A percentile compares a stretch with the other conserved stretches of the same genome.
phyloP scores from a whole-genome alignment of 2,329 filamentous ascomycete genomes.

The Penicillium sumatraense region DNA sequence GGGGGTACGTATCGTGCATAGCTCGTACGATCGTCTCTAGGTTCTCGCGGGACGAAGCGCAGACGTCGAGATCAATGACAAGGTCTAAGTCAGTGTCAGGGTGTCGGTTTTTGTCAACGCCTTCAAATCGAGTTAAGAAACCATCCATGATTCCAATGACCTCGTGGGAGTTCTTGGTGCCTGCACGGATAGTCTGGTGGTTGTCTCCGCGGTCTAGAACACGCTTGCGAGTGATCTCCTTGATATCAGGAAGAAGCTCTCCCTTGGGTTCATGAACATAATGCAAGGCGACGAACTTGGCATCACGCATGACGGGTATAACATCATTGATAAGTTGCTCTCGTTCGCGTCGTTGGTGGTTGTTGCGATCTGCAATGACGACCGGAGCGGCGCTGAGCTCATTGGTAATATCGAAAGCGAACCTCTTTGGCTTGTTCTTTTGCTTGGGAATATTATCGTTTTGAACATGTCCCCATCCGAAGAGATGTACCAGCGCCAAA shows the following conservation, averaged over 20 bases:
- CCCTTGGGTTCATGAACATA: constrained; percentile 75
- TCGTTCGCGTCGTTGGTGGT: constrained; percentile 85
- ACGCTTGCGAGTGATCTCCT: constrained; percentile 74
- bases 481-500: constrained; percentile 78
- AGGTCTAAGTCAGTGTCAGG: constrained; percentile 84
- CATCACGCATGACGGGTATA: constrained; percentile 61
- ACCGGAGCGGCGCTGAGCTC: constrained; percentile 68
- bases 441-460: constrained; percentile 93
- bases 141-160: constrained; percentile 93
- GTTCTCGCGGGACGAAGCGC: constrained; percentile 78
- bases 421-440: constrained; percentile 73
- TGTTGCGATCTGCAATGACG: constrained; percentile 92
- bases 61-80: constrained; percentile 82
- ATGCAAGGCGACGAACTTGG: constrained; percentile 81
- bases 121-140: constrained; percentile 85
- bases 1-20: constrained; percentile 77
- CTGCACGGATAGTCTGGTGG: constrained; percentile 94
- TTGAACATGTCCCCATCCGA: constrained; percentile 90
- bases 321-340: constrained; percentile 86
- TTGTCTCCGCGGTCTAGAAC: constrained; percentile 90
- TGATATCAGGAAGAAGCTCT: constrained; percentile 70
- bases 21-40: constrained; percentile 76
- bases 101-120: constrained; percentile 65
- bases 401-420: constrained; percentile 72
- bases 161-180: constrained; percentile 71